phyloP scores from a whole-genome alignment of 176 grass and related monocot genomes.

The Phoenix dactylifera region DNA sequence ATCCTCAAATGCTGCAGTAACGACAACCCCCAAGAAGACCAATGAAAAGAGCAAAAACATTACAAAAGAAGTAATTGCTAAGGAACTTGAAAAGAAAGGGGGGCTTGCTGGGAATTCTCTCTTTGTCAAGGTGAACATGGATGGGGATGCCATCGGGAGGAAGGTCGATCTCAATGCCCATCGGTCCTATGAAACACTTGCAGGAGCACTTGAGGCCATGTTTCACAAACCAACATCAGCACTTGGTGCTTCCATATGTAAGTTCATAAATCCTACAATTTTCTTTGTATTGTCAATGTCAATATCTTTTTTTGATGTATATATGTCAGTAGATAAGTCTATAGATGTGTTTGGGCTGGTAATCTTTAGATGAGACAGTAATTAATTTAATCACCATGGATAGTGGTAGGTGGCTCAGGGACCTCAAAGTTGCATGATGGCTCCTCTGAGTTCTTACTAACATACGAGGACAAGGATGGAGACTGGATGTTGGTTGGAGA shows the following conservation, averaged over 20 bases:
- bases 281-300: too few species aligned
- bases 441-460: not conserved
- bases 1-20: not conserved
- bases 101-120: not conserved
- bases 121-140: conserved; percentile 18
- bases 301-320: too few species aligned
- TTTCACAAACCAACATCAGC: not conserved
- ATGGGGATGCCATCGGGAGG: conserved; percentile 14
- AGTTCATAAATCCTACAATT: not conserved
- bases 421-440: conserved; percentile 1
- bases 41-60: not conserved
- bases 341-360: not conserved
- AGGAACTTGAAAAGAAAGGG: conserved; percentile 1
- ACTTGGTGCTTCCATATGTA: not conserved
- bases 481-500: conserved; percentile 10
- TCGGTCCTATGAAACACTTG: conserved; percentile 15
- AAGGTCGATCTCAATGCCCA: conserved; percentile 10
- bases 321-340: too few species aligned
- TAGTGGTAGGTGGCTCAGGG: not conserved
- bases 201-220: conserved; percentile 9
- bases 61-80: not conserved
- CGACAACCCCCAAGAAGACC: not conserved
- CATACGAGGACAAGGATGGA: conserved; percentile 5
- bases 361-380: not conserved
- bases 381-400: not conserved